A percentile compares a stretch with the other conserved stretches of the same genome.
Conservation (phyloP, 768 basidiomycete species). For the Rhodotorula paludigena region DNA sequence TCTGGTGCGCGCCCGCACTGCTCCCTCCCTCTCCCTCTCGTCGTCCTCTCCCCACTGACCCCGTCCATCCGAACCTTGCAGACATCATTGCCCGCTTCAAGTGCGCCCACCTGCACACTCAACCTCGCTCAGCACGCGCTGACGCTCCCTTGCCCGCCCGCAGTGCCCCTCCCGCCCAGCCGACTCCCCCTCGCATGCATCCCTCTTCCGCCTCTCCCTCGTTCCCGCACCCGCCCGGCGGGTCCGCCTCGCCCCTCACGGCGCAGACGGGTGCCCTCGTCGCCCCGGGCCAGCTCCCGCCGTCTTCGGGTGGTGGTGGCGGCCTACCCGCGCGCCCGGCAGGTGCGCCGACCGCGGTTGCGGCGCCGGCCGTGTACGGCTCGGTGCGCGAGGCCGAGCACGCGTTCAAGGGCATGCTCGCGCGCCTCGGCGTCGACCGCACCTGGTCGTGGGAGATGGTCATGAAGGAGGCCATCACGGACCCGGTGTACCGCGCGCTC, state of each 20-base stretch:
- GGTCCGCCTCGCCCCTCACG: conserved; percentile 17
- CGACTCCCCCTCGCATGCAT: conserved; percentile 4
- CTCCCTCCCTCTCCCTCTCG: background rate
- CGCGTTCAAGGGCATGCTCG: conserved; percentile 83
- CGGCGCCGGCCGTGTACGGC: conserved; percentile 65
- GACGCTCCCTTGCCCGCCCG: background rate
- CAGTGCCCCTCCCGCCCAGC: conserved; percentile 1
- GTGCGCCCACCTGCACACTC: conserved; percentile 31
- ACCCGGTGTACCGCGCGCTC: conserved; percentile 91
- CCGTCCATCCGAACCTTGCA: conserved; percentile 38
- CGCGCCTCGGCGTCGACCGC: conserved; percentile 82
- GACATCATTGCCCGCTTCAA: conserved; percentile 42
- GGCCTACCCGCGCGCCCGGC: conserved; percentile 26
- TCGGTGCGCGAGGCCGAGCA: conserved; percentile 87
- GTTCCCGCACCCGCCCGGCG: background rate
- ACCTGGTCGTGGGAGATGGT: conserved; percentile 98
- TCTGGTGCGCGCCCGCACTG: conserved; percentile 39
- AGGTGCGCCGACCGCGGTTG: conserved; percentile 61
- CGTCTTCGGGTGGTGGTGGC: too few species aligned
- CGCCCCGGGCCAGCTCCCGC: conserved; percentile 17
- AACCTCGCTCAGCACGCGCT: background rate
- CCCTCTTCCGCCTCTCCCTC: conserved; percentile 38
- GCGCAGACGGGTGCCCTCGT: conserved; percentile 29
- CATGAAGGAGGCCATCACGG: conserved; percentile 96
- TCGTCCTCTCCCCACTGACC: background rate